Conservation (phyloP, 2,329 filamentous ascomycete genomes). For the Fusarium tjaetaba region DNA sequence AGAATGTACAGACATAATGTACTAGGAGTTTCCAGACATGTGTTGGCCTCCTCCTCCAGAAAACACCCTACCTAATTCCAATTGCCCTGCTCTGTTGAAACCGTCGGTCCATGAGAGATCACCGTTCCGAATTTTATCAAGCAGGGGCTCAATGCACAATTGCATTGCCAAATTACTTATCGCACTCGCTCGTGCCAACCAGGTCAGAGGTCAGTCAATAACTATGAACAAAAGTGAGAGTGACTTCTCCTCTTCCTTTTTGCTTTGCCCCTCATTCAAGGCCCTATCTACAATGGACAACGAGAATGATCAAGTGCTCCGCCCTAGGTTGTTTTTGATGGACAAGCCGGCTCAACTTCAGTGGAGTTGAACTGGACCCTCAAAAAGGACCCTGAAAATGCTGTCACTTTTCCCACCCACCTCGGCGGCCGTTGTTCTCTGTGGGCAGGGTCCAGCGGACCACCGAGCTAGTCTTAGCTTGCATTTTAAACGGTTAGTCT, state of each 20-base stretch:
- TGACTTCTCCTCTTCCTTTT: slow-evolving; percentile 1
- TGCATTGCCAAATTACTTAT: background rate
- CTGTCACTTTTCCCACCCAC: slow-evolving; percentile 23
- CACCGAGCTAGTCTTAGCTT: slow-evolving; percentile 6
- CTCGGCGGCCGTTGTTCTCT: slow-evolving; percentile 12
- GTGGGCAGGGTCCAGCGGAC: slow-evolving; percentile 4
- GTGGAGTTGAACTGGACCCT: slow-evolving; percentile 28
- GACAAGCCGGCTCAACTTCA: slow-evolving; percentile 10
- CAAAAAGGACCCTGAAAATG: slow-evolving; percentile 33
- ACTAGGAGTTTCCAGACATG: background rate
- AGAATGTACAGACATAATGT: background rate
- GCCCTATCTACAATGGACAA: background rate
- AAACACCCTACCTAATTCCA: slow-evolving; percentile 4
- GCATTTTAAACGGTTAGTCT: background rate
- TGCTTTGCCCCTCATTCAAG: slow-evolving; percentile 6
- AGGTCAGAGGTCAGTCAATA: background rate
- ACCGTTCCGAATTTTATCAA: slow-evolving; percentile 5
- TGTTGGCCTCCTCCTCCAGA: background rate
- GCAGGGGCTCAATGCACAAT: slow-evolving; percentile 1
- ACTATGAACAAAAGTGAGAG: background rate
- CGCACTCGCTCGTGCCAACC: background rate
- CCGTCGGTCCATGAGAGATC: slow-evolving; percentile 12
- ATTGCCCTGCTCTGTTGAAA: background rate
- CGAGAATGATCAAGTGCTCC: slow-evolving; percentile 1
- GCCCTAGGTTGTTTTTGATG: background rate